Conservation (phyloP, 2,329 filamentous ascomycete genomes). For the Apiospora phragmitis region DNA sequence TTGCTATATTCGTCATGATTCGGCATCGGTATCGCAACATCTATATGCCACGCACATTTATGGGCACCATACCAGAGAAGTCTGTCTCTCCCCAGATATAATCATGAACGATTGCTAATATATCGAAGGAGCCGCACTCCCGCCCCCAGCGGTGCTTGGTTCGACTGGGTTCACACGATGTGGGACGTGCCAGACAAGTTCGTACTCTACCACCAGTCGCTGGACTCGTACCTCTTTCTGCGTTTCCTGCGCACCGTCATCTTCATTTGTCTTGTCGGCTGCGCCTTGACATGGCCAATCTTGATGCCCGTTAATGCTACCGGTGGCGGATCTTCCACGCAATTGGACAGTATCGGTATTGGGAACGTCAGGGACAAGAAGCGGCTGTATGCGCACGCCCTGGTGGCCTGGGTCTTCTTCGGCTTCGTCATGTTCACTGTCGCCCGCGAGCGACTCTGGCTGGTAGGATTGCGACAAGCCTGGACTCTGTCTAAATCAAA, state of each 20-base stretch:
- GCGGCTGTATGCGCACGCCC: constrained; percentile 77
- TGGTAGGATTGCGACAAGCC: constrained; percentile 90
- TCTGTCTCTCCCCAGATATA: constrained; percentile 13
- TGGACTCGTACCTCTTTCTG: constrained; percentile 87
- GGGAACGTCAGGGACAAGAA: constrained; percentile 57
- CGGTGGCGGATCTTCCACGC: constrained; percentile 62
- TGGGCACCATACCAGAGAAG: constrained; percentile 31
- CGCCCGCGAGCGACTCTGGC: constrained; percentile 87
- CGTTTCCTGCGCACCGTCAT: constrained; percentile 79
- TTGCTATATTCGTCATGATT: constrained; percentile 29
- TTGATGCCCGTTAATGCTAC: constrained; percentile 83
- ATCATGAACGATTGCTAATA: background rate
- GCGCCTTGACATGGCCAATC: constrained; percentile 81
- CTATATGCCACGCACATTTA: constrained; percentile 30
- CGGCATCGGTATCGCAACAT: constrained; percentile 27
- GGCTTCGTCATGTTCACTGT: constrained; percentile 87
- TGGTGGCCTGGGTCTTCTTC: constrained; percentile 81
- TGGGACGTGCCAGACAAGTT: constrained; percentile 60
- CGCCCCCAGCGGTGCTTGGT: constrained; percentile 20
- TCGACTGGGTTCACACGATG: constrained; percentile 30
- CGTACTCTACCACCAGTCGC: constrained; percentile 80
- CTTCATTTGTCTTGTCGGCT: constrained; percentile 78
- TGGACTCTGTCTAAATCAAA: constrained; percentile 87
- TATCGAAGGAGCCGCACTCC: constrained; percentile 28
- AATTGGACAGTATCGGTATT: constrained; percentile 66